Conservation (phyloP, 1,284 basidiomycete species). For the Sanguinoderma infundibulare region DNA sequence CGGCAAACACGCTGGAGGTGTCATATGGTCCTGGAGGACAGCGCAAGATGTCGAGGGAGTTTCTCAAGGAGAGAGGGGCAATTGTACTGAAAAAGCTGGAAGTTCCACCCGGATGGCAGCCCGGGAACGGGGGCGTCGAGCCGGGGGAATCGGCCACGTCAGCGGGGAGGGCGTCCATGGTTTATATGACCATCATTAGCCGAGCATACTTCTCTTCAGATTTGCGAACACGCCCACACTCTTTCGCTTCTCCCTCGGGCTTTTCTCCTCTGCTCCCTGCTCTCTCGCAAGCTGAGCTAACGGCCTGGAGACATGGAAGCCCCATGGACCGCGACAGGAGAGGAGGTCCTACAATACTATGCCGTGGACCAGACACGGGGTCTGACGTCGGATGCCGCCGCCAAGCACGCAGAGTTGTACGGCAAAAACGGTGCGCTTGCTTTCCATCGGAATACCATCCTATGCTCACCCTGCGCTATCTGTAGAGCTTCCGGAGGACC, state of each 20-base stretch:
- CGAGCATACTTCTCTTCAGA: conserved; percentile 13
- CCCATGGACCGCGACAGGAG: conserved; percentile 73
- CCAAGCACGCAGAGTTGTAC: conserved; percentile 77
- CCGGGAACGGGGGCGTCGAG: conserved; percentile 13
- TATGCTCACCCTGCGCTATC: not conserved
- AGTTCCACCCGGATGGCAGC: conserved; percentile 17
- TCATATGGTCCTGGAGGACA: not conserved
- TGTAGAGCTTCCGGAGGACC: conserved; percentile 87
- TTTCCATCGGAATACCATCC: not conserved
- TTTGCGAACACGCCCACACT: conserved; percentile 9
- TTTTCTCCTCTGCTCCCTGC: conserved; percentile 12
- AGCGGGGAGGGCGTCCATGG: conserved; percentile 16
- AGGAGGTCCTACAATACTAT: conserved; percentile 69
- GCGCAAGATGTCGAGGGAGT: not conserved
- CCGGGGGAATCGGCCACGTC: conserved; percentile 25
- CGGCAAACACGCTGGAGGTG: not conserved
- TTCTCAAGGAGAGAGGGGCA: conserved; percentile 8
- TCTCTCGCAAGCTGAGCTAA: conserved; percentile 14
- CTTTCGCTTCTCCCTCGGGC: conserved; percentile 7
- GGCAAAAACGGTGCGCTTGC: conserved; percentile 79
- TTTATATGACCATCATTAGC: conserved; percentile 24
- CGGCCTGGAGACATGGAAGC: conserved; percentile 53
- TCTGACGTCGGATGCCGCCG: conserved; percentile 63
- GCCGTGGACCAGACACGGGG: conserved; percentile 60
- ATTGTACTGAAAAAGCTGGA: not conserved